Base-by-base conservation (phyloP, 352 stramenopile genomes). In the Paralagenidium karlingii region DNA sequence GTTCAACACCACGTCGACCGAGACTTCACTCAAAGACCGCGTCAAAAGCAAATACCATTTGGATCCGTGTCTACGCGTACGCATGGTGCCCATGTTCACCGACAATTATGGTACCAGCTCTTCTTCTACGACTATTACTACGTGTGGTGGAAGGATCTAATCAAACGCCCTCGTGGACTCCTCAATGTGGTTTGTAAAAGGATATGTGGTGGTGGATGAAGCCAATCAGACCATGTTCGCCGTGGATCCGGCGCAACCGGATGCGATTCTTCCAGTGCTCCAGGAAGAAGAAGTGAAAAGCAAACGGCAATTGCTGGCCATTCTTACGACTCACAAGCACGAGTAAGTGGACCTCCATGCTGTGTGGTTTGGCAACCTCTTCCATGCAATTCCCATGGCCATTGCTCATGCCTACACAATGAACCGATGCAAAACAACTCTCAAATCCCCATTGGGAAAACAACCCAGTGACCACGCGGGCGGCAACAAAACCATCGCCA, bases 241-340 rank as follows among this genome's bases (percentile, higher is more conserved):
- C 1, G 63, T 90, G 27, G 77, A 90, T 33, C 74, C 71, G 9
- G 77, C 70, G 0, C 70, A 90, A 44, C 55, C 68, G 1, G 47
- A 56, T 29, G 60, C 64, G 49, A 82, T 90, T 44, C 22, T 87
- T 24, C 37, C 63, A 0, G 70, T 85, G 24, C 43, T 90, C 16
- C 57, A 71, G 40, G 74, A 90, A 49, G 74, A 90, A 38, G 69
- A 84, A 24, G 52, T 54, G 3, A 53, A 47, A 19, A 61, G 57
- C 36, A 79, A 84, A 29, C 74, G 77, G 22, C 54, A 78, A 40
- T 86, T 90, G 30, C 55, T 86, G 11, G 77, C 68, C 4, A 91
- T 97, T 25, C 60, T 96, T 22, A 97, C 85, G 16, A 97, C 89
- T 2, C 89, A 97, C 67, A 94, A 94, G 45, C 89, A 97, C 74